Conservation (phyloP, 495 filamentous ascomycete genomes). For the Hyaloscypha bicolor region DNA sequence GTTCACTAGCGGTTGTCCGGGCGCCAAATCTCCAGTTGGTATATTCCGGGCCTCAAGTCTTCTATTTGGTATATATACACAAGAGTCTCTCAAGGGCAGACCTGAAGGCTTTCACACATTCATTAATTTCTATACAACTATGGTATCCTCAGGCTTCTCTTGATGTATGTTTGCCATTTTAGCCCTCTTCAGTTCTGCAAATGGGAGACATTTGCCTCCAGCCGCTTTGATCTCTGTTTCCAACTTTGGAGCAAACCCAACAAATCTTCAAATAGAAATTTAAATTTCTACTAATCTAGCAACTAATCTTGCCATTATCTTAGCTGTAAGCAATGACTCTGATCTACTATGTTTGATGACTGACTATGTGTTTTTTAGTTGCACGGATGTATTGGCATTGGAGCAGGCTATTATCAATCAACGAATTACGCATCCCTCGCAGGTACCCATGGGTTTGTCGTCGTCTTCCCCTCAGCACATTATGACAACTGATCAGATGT, state of each 20-base stretch:
- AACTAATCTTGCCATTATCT: slow-evolving; percentile 41
- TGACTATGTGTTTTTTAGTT: slow-evolving; percentile 28
- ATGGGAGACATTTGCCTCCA: neutral
- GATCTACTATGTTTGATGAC: slow-evolving; percentile 14
- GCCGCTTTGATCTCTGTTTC: slow-evolving; percentile 4
- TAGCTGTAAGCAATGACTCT: slow-evolving; percentile 37
- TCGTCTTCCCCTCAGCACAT: slow-evolving; percentile 46
- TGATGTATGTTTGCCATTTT: no score
- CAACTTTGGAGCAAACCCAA: slow-evolving; percentile 37
- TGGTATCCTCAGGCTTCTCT: no score
- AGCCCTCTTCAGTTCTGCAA: no score
- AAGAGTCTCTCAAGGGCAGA: no score
- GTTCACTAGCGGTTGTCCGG: no score
- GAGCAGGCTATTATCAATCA: slow-evolving; percentile 40
- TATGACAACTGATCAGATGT: slow-evolving; percentile 54
- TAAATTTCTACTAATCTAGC: slow-evolving; percentile 41
- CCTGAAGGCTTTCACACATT: no score
- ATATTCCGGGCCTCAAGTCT: no score
- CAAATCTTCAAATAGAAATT: slow-evolving; percentile 41
- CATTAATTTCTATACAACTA: no score
- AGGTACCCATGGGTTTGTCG: slow-evolving; percentile 47
- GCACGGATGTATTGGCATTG: slow-evolving; percentile 46
- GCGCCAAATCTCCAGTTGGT: no score
- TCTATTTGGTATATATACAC: no score
- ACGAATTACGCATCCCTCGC: slow-evolving; percentile 44